phyloP scores from a whole-genome alignment of 2,329 filamentous ascomycete genomes.

The Rhexocercosporidium sp. region DNA sequence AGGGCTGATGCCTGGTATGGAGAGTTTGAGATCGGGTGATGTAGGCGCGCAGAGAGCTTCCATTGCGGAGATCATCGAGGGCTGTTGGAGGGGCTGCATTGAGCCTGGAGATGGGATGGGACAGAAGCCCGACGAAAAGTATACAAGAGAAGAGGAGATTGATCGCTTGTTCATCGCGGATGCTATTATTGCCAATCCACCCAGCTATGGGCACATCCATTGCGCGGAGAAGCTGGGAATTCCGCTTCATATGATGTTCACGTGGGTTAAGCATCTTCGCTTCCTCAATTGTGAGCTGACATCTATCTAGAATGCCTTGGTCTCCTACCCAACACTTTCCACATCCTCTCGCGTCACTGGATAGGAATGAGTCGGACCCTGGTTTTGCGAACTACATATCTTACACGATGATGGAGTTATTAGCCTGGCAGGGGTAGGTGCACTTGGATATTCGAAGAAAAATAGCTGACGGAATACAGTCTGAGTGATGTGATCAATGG shows the following conservation, averaged over 20 bases:
- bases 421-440: slow-evolving; percentile 67
- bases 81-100: slow-evolving; percentile 86
- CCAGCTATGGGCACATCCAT: slow-evolving; percentile 78
- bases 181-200: slow-evolving; percentile 79
- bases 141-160: slow-evolving; percentile 35
- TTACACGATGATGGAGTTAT: slow-evolving; percentile 72
- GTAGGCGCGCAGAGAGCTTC: slow-evolving; percentile 75
- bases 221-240: slow-evolving; percentile 77
- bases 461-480: slow-evolving; percentile 36
- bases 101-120: slow-evolving; percentile 71
- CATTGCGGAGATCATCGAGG: slow-evolving; percentile 79
- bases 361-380: slow-evolving; percentile 55
- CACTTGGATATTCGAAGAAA: not conserved
- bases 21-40: slow-evolving; percentile 77
- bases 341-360: slow-evolving; percentile 65
- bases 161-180: slow-evolving; percentile 78
- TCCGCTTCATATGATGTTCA: slow-evolving; percentile 87
- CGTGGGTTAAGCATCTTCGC: slow-evolving; percentile 56
- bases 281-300: slow-evolving; percentile 59
- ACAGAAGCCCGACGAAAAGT: slow-evolving; percentile 25
- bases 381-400: slow-evolving; percentile 68
- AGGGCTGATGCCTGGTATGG: slow-evolving; percentile 81
- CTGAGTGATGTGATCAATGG: slow-evolving; percentile 89
- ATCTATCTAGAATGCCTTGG: slow-evolving; percentile 69
- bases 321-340: slow-evolving; percentile 62